Conservation (phyloP, 139 green algal species). For the Spirogloea muscicola region DNA sequence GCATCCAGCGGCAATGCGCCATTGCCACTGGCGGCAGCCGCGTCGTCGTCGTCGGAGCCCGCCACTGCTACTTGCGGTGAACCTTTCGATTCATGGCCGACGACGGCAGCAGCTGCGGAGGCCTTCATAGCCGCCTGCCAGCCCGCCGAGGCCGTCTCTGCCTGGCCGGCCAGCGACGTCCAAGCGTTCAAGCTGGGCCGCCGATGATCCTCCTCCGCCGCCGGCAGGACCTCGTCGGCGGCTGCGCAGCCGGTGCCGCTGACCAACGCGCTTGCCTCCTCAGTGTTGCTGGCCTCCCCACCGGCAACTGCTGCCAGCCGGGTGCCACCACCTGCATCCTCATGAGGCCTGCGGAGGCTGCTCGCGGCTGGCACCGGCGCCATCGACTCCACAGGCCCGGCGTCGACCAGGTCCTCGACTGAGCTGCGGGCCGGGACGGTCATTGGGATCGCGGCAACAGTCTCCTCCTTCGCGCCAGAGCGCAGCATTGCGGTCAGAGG, state of each 20-base stretch:
- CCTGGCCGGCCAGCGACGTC: not conserved
- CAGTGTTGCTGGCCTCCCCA: not conserved
- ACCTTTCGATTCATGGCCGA: not conserved
- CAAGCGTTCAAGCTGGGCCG: conserved; percentile 28
- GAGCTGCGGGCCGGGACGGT: no score
- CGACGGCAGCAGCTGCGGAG: not conserved
- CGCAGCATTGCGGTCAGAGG: no score
- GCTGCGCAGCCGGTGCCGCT: not conserved
- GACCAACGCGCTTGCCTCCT: not conserved
- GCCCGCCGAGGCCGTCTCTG: conserved; percentile 13
- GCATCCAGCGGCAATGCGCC: conserved; percentile 59
- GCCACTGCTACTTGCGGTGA: not conserved
- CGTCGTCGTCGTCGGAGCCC: not conserved
- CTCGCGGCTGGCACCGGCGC: no score
- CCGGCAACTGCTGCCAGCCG: not conserved
- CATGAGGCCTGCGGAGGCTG: no score
- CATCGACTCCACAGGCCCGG: no score
- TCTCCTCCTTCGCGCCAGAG: no score
- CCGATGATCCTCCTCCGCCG: no score
- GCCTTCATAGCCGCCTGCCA: conserved; percentile 20
- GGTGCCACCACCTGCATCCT: not conserved
- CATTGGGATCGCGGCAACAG: no score
- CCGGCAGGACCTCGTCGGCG: conserved; percentile 8
- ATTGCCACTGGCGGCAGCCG: not conserved
- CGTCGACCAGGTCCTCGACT: no score